phyloP scores from a whole-genome alignment of 2,329 filamentous ascomycete species.

The Penicillium crustosum region DNA sequence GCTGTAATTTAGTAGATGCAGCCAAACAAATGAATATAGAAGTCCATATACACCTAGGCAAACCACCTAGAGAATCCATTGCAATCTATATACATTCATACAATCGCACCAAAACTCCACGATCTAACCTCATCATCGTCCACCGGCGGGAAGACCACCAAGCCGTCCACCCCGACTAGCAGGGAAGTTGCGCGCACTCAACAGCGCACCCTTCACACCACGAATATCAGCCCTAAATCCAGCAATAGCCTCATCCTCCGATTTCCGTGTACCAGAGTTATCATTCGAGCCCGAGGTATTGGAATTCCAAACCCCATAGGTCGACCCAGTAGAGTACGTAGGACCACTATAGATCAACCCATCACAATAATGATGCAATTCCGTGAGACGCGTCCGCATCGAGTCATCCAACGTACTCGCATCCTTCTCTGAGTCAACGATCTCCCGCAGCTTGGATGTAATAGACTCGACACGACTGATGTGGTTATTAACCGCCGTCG shows the following conservation, averaged over 20 bases:
- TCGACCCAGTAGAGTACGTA: slow-evolving; percentile 27
- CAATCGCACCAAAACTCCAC: neutral
- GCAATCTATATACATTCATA: neutral
- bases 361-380: slow-evolving; percentile 56
- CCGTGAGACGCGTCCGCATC: slow-evolving; percentile 37
- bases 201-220: slow-evolving; percentile 62
- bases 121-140: slow-evolving; percentile 10
- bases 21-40: neutral
- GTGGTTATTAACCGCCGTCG: slow-evolving; percentile 37
- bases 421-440: slow-evolving; percentile 43
- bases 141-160: slow-evolving; percentile 18
- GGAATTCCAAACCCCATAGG: slow-evolving; percentile 37
- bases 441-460: slow-evolving; percentile 51
- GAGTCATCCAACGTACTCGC: slow-evolving; percentile 35
- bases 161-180: slow-evolving; percentile 32
- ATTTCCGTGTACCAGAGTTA: slow-evolving; percentile 36
- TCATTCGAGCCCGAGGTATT: slow-evolving; percentile 10
- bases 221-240: slow-evolving; percentile 61
- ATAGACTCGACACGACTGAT: slow-evolving; percentile 52
- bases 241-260: slow-evolving; percentile 58
- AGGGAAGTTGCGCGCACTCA: slow-evolving; percentile 64
- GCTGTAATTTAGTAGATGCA: neutral
- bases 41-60: neutral
- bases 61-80: neutral
- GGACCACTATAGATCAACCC: slow-evolving; percentile 43